phyloP scores from a whole-genome alignment of 805 yeast genomes.

The Zygotorulaspora chibaensis region DNA sequence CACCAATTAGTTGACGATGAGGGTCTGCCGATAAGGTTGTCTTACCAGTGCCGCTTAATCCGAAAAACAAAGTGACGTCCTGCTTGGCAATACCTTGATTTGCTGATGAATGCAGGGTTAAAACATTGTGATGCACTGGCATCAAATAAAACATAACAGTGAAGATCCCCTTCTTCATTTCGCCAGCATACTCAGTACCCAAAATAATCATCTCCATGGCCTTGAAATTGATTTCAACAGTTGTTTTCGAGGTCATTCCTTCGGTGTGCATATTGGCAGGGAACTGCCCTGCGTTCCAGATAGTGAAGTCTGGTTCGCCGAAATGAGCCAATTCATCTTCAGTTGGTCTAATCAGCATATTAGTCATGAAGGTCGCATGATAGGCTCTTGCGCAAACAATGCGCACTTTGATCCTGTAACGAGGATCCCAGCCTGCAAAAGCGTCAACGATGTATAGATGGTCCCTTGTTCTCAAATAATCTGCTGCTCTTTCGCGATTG shows the following conservation, averaged over 20 bases:
- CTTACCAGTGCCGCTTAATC: conserved; percentile 97
- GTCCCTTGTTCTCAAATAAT: conserved; percentile 91
- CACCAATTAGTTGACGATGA: conserved; percentile 89
- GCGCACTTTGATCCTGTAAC: conserved; percentile 92
- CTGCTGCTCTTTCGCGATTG: conserved; percentile 93
- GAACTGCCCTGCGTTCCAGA: conserved; percentile 98
- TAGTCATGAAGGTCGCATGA: conserved; percentile 97
- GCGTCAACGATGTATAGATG: conserved; percentile 94
- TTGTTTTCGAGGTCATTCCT: conserved; percentile 95
- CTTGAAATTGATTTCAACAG: conserved; percentile 94
- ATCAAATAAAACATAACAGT: conserved; percentile 98
- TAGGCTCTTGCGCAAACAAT: conserved; percentile 97
- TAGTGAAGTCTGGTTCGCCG: conserved; percentile 97
- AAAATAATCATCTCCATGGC: conserved; percentile 98
- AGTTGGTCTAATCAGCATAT: conserved; percentile 95
- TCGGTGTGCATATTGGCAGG: conserved; percentile 95
- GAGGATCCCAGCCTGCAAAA: conserved; percentile 98
- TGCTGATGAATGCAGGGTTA: conserved; percentile 92
- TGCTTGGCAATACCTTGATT: conserved; percentile 79
- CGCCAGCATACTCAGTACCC: conserved; percentile 99
- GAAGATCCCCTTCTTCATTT: conserved; percentile 98
- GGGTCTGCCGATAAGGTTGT: conserved; percentile 97
- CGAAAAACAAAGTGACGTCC: conserved; percentile 93
- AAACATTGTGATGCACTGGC: conserved; percentile 89
- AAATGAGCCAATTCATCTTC: conserved; percentile 80